Percentiles rank a stretch among this genome's conserved stretches.
Evolutionary conservation across 495 filamentous ascomycete species (phyloP).

Genomic region (Penicillium antarcticum): DNA sequence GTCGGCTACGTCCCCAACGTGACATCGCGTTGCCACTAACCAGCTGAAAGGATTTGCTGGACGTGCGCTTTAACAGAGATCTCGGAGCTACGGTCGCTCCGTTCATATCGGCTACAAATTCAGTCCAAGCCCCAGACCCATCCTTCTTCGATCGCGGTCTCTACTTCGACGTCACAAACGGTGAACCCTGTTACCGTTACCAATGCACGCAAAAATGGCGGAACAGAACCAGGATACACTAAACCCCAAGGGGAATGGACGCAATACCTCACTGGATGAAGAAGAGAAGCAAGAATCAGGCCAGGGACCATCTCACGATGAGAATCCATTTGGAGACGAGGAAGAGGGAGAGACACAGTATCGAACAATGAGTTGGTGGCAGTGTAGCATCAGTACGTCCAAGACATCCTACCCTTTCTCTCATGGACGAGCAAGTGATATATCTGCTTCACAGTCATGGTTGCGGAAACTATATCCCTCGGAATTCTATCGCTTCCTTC

Average conservation of each 20-base stretch:
- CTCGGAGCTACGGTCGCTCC: too few species aligned
- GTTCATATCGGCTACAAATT: too few species aligned
- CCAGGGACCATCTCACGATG: not conserved
- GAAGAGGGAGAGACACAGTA: constrained; percentile 26
- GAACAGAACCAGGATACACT: not conserved
- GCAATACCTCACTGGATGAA: not conserved
- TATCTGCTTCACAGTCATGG: constrained; percentile 38
- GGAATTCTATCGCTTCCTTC: constrained; percentile 59
- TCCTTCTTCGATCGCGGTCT: too few species aligned
- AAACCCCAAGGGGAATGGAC: not conserved
- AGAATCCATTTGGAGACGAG: constrained; percentile 26
- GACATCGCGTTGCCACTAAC: not conserved
- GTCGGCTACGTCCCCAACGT: not conserved
- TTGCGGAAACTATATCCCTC: constrained; percentile 63
- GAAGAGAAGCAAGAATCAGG: not conserved
- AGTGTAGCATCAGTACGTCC: constrained; percentile 24
- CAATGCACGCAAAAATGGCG: too few species aligned
- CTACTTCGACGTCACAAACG: too few species aligned
- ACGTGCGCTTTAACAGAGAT: too few species aligned
- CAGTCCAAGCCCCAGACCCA: too few species aligned
- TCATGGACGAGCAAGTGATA: not conserved
- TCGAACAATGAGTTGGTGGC: constrained; percentile 35
- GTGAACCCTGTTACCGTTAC: too few species aligned
- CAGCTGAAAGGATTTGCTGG: not conserved
- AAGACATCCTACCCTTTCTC: too few species aligned